Evolutionary conservation across 2,329 filamentous ascomycete species (phyloP).

Genomic region (Amesomyces nigricolor): DNA sequence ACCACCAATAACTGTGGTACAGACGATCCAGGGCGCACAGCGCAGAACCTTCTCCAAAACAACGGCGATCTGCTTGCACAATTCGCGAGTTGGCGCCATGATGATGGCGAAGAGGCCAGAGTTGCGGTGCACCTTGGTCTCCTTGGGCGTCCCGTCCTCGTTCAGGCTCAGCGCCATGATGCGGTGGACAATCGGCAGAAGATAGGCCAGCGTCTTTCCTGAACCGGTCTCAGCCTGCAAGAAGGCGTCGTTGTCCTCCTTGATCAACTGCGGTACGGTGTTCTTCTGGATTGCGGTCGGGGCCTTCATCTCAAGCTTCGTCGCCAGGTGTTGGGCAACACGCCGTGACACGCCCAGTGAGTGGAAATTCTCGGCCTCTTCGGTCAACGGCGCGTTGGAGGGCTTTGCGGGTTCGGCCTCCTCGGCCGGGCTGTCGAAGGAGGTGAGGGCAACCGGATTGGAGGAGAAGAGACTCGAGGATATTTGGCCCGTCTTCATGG

Average conservation of each 20-base stretch:
- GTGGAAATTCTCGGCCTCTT: constrained; percentile 80
- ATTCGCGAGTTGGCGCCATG: constrained; percentile 86
- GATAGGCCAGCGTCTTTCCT: constrained; percentile 94
- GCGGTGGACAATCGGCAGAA: constrained; percentile 84
- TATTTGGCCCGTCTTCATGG: constrained; percentile 40
- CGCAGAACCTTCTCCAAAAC: constrained; percentile 80
- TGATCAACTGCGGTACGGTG: constrained; percentile 73
- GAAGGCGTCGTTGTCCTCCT: constrained; percentile 82
- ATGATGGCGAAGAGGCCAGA: constrained; percentile 91
- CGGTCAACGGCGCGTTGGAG: constrained; percentile 83
- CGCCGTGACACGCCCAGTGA: constrained; percentile 75
- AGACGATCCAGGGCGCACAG: constrained; percentile 91
- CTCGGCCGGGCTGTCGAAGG: constrained; percentile 43
- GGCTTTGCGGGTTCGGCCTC: constrained; percentile 57
- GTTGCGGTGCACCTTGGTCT: constrained; percentile 64
- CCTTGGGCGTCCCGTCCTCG: constrained; percentile 40
- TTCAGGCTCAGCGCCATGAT: constrained; percentile 69
- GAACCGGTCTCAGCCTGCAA: constrained; percentile 96
- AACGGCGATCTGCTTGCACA: constrained; percentile 87
- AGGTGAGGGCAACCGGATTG: constrained; percentile 70
- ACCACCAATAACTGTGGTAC: constrained; percentile 71
- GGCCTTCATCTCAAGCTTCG: constrained; percentile 81
- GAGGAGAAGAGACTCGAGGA: constrained; percentile 90
- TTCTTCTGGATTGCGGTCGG: constrained; percentile 94
- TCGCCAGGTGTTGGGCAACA: constrained; percentile 74